Conservation (phyloP, 306 rosid species). For the Potentilla sterilis region DNA sequence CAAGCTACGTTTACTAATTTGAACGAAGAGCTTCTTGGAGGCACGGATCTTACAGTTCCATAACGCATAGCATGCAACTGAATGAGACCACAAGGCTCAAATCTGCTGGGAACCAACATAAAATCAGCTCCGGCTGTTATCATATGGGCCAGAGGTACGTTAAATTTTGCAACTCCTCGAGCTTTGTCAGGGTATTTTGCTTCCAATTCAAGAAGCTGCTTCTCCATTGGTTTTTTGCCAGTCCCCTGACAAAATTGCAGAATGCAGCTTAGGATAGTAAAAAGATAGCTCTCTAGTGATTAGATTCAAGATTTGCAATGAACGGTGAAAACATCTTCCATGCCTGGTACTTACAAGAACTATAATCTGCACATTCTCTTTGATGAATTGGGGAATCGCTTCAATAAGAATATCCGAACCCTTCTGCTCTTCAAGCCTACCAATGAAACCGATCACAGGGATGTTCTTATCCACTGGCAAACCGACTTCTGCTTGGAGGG, state of each 20-base stretch:
- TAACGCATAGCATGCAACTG: constrained; percentile 87
- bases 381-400: constrained; percentile 67
- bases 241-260: constrained; percentile 54
- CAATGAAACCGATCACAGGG: constrained; percentile 71
- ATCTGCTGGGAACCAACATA: constrained; percentile 69
- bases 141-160: constrained; percentile 76
- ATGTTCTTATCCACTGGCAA: constrained; percentile 63
- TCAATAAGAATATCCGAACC: constrained; percentile 84
- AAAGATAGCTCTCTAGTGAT: neutral
- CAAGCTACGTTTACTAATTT: neutral
- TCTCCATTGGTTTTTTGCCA: constrained; percentile 74
- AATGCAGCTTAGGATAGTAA: constrained; percentile 25
- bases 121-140: constrained; percentile 78
- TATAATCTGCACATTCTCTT: constrained; percentile 60
- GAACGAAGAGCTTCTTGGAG: neutral
- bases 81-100: constrained; percentile 88
- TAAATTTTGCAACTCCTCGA: constrained; percentile 73
- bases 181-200: constrained; percentile 59
- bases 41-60: constrained; percentile 50
- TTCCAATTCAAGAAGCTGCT: constrained; percentile 67
- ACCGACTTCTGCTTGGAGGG: constrained; percentile 86
- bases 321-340: neutral
- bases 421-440: constrained; percentile 91
- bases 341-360: constrained; percentile 56
- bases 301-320: neutral